Evolutionary conservation across 371 early-diverging fungal species (phyloP), one percentile per base, ranked within the genome.

Genomic region (Mucor indicus): DNA sequence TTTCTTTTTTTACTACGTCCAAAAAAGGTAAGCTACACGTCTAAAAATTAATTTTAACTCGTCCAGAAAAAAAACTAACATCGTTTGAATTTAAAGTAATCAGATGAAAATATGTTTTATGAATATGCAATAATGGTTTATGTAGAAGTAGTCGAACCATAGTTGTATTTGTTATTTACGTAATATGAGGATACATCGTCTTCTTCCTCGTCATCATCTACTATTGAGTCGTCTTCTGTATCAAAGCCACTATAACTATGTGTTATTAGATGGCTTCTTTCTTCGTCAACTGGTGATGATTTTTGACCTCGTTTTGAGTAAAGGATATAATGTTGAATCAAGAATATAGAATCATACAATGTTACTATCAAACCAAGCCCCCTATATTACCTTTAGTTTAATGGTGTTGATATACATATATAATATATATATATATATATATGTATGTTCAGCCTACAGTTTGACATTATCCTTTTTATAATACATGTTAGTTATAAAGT

Each of bases 301-400:
- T 12, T 7, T 58, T 53, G 48, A 43, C 53, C 48, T 40, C 57
- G 27, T 54, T 66, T 58, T 3, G 42, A 27, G 57, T 85, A 86
- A 9, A 84, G 45, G 6, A 85, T 47, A 53, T 75, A 91, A 50
- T 93, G 91, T 57, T 93, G 93, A 3, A 66, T 22, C 38, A 93
- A 72, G 38, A 93, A 92, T 12, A 91, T 25, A 11, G 84, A 25
- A 38, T 91, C 89, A 61, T 90, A 92, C 1, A 49, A 58, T 4
- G 92, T 79, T 23, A 84, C 83, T 25, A 83, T 56, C 24, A 88
- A 53, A 1, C 89, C 90, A 29, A 93, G 67, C 2, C 85, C 87
- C 42, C 65, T 64, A 24, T 45, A 43, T n/a, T n/a, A n/a, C n/a
- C n/a, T 27, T 5, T 27, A 27, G 29, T 27, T 27, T 16, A 16